Conservation (phyloP, 129 eudicot species). For the Glebionis coronaria region DNA sequence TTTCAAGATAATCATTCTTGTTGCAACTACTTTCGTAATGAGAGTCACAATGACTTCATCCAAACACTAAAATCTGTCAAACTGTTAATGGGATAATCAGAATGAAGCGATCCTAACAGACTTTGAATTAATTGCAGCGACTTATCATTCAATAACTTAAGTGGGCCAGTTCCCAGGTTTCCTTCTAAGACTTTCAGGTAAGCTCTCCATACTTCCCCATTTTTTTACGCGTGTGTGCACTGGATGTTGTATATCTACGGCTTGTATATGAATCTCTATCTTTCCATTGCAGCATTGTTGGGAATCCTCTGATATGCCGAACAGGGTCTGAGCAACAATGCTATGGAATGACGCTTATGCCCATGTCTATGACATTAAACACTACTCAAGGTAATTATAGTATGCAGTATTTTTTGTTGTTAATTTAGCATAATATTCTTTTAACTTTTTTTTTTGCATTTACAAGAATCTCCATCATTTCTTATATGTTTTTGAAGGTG, state of each 20-base stretch:
- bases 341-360: constrained; percentile 58
- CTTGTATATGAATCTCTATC: constrained; percentile 11
- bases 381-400: constrained; percentile 47
- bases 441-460: neutral
- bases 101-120: neutral
- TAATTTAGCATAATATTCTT: constrained; percentile 1
- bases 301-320: constrained; percentile 69
- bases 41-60: neutral
- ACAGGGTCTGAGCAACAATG: constrained; percentile 63
- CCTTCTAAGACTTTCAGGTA: constrained; percentile 85
- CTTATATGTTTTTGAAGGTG: constrained; percentile 32
- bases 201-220: constrained; percentile 22
- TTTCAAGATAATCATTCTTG: neutral
- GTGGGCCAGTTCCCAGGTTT: constrained; percentile 74
- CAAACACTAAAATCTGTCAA: neutral
- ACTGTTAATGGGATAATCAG: neutral
- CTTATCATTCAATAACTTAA: constrained; percentile 80
- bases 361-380: constrained; percentile 82
- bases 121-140: constrained; percentile 45
- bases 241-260: neutral
- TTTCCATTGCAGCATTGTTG: constrained; percentile 52
- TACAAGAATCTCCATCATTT: constrained; percentile 1
- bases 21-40: neutral
- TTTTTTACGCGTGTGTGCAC: too few species aligned
- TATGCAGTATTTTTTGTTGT: constrained; percentile 18